phyloP scores from a whole-genome alignment of 140 eudicot genomes.

The Bidens hawaiensis region DNA sequence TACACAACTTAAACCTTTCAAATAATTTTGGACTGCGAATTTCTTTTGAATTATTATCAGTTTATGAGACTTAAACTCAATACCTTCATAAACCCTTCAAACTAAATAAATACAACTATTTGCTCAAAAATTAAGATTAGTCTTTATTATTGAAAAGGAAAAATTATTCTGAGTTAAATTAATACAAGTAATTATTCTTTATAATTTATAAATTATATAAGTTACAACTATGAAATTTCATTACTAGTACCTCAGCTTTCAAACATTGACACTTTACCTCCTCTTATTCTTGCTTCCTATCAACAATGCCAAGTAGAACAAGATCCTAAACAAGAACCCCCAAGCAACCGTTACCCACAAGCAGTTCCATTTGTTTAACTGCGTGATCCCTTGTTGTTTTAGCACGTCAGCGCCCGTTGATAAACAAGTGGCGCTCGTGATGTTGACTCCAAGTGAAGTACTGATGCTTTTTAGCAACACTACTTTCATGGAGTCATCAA shows the following conservation, averaged over 20 bases:
- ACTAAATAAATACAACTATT: too few species aligned
- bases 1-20: background rate
- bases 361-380: conserved; percentile 65
- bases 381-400: conserved; percentile 65
- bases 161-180: too few species aligned
- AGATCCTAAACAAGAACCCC: conserved; percentile 73
- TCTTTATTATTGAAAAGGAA: conserved; percentile 11
- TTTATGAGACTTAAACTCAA: too few species aligned
- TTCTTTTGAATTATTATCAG: background rate
- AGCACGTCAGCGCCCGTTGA: conserved; percentile 62
- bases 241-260: conserved; percentile 25
- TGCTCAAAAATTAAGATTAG: background rate
- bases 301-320: conserved; percentile 52
- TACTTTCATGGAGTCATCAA: conserved; percentile 43
- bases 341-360: conserved; percentile 63
- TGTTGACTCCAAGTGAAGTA: conserved; percentile 44
- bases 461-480: conserved; percentile 50
- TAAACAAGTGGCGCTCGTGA: conserved; percentile 50
- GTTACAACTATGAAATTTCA: too few species aligned
- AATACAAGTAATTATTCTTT: too few species aligned
- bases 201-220: conserved; percentile 28
- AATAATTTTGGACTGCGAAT: background rate
- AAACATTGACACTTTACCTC: conserved; percentile 32
- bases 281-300: too few species aligned
- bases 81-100: too few species aligned